These are phyloP conservation scores for Sporodiniella umbellata DNA, from an alignment of 371 early-diverging fungal species.

Conservation along the genomic window DNA sequence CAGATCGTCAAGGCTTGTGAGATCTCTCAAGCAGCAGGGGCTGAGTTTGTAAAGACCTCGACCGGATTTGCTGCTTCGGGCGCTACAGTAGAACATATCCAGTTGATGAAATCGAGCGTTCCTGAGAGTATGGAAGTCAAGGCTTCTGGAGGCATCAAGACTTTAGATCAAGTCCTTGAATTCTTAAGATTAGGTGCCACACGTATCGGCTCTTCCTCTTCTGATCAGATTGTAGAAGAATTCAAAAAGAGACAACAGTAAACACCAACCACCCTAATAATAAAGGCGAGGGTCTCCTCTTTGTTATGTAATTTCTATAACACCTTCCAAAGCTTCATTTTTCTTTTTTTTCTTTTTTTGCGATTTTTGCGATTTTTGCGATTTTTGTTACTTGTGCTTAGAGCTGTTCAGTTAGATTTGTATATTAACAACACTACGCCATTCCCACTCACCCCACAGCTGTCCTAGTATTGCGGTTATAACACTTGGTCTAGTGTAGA, in stretches of 20 bases:
- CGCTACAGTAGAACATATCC: conserved; percentile 52
- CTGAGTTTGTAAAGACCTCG: conserved; percentile 68
- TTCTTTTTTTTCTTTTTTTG: too few relatives aligned
- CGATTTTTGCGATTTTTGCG: too few relatives aligned
- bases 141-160: conserved; percentile 66
- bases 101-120: conserved; percentile 53
- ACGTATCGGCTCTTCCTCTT: conserved; percentile 62
- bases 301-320: too few relatives aligned
- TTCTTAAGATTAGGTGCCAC: conserved; percentile 58
- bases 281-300: too few relatives aligned
- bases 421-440: too few relatives aligned
- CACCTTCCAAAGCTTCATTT: too few relatives aligned
- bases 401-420: too few relatives aligned
- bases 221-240: conserved; percentile 57
- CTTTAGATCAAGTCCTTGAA: conserved; percentile 56
- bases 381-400: too few relatives aligned
- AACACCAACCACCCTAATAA: too few relatives aligned
- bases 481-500: too few relatives aligned
- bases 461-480: too few relatives aligned
- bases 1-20: conserved; percentile 56
- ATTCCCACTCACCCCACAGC: too few relatives aligned
- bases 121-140: conserved; percentile 51
- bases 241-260: conserved; percentile 27
- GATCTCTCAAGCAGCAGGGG: conserved; percentile 52
- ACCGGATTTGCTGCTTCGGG: conserved; percentile 65